These are phyloP conservation scores for Saturnispora zaruensis DNA, from an alignment of 805 yeast genomes.

Conservation along the genomic window DNA sequence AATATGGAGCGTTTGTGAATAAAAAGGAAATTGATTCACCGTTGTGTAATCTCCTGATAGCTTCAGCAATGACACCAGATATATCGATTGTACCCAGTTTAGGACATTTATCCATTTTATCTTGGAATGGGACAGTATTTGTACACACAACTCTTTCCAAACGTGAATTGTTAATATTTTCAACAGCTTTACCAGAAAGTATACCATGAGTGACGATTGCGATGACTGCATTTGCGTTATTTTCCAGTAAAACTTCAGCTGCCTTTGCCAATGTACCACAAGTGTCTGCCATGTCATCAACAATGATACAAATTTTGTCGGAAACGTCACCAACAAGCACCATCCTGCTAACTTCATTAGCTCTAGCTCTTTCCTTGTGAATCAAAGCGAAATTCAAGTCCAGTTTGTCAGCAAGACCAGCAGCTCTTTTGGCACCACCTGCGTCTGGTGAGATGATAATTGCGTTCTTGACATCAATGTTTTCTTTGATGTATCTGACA, in stretches of 20 bases:
- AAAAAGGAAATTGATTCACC: constrained; percentile 80
- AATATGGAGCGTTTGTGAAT: constrained; percentile 57
- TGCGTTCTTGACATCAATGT: constrained; percentile 48
- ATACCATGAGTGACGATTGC: constrained; percentile 83
- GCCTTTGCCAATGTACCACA: constrained; percentile 83
- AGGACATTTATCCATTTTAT: constrained; percentile 48
- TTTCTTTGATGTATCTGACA: constrained; percentile 62
- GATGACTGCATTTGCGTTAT: constrained; percentile 63
- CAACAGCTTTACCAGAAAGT: constrained; percentile 64
- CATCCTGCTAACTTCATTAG: constrained; percentile 79
- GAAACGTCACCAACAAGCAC: constrained; percentile 79
- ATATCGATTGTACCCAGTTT: constrained; percentile 63
- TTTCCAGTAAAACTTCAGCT: constrained; percentile 61
- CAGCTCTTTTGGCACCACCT: constrained; percentile 88
- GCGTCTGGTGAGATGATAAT: constrained; percentile 82
- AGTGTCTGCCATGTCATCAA: constrained; percentile 87
- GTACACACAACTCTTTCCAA: constrained; percentile 68
- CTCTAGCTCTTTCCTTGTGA: constrained; percentile 76
- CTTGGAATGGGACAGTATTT: constrained; percentile 71
- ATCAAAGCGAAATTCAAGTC: constrained; percentile 77
- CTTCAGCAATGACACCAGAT: constrained; percentile 68
- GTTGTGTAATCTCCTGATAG: constrained; percentile 75
- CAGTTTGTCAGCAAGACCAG: constrained; percentile 69
- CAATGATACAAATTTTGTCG: constrained; percentile 65
- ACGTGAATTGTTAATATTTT: constrained; percentile 59